These are phyloP conservation scores for Sphaerostilbella broomeana DNA, from an alignment of 2,329 filamentous ascomycete species.

Conservation along the genomic window DNA sequence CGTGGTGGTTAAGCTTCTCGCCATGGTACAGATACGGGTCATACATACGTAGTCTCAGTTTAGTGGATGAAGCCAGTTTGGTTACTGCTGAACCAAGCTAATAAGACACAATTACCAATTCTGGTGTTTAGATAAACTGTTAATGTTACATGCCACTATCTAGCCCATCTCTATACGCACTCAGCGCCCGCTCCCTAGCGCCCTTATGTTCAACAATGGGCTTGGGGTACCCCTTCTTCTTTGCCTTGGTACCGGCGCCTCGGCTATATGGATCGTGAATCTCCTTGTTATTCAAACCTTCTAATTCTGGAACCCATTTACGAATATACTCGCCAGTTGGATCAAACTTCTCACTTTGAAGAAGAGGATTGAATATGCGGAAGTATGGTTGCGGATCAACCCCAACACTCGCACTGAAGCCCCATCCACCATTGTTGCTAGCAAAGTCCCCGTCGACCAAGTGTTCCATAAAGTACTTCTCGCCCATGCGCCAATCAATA, in stretches of 20 bases:
- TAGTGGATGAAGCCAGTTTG: conserved; percentile 7
- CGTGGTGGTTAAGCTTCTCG: conserved; percentile 47
- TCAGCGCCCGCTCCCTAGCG: conserved; percentile 59
- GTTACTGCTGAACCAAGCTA: not conserved
- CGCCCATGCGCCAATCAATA: conserved; percentile 77
- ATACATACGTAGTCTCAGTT: conserved; percentile 35
- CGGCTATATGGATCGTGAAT: conserved; percentile 76
- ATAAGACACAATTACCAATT: too few species aligned
- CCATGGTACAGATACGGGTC: conserved; percentile 62
- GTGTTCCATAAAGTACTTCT: conserved; percentile 76
- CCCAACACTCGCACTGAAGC: conserved; percentile 55
- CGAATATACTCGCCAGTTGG: conserved; percentile 71
- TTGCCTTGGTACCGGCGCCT: conserved; percentile 51
- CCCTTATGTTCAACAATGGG: conserved; percentile 69
- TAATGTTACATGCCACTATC: conserved; percentile 22
- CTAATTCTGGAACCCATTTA: conserved; percentile 74
- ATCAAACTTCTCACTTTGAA: conserved; percentile 86
- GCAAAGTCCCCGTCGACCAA: conserved; percentile 75
- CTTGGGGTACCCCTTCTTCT: conserved; percentile 64
- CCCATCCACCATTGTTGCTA: conserved; percentile 64
- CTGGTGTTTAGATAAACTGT: conserved; percentile 8
- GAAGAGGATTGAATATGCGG: conserved; percentile 77
- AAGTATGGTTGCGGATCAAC: conserved; percentile 89
- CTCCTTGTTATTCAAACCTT: conserved; percentile 54
- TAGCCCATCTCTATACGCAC: conserved; percentile 57